Evolutionary conservation across 2,329 filamentous ascomycete species (phyloP).

Genomic region (Blastomyces percursus): DNA sequence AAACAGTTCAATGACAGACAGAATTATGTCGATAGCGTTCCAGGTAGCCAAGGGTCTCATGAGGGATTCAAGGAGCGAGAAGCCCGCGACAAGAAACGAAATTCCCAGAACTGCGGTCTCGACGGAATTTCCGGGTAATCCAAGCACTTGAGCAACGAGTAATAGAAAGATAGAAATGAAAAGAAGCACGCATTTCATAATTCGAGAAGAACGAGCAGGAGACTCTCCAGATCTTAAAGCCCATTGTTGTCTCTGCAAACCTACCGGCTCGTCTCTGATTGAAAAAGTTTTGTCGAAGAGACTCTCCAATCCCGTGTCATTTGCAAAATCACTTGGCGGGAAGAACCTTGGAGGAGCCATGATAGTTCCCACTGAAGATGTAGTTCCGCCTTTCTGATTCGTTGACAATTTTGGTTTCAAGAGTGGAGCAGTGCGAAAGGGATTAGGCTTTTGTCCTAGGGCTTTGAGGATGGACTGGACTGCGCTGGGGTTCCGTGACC

Average conservation of each 20-base stretch:
- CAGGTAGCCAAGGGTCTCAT: constrained; percentile 29
- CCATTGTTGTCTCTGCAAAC: constrained; percentile 17
- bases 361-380: constrained; percentile 18
- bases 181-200: constrained; percentile 12
- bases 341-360: constrained; percentile 40
- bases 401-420: constrained; percentile 14
- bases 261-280: constrained; percentile 24
- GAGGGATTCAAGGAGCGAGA: constrained; percentile 29
- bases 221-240: not conserved
- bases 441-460: constrained; percentile 27
- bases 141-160: constrained; percentile 25
- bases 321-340: constrained; percentile 29
- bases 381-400: constrained; percentile 12
- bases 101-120: constrained; percentile 30
- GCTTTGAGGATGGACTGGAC: constrained; percentile 21
- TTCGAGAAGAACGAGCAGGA: constrained; percentile 1
- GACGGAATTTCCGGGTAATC: constrained; percentile 28
- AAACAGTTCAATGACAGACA: constrained; percentile 29
- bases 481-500: constrained; percentile 25
- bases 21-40: constrained; percentile 31
- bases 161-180: constrained; percentile 23
- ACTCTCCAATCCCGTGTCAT: constrained; percentile 37
- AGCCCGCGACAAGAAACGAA: constrained; percentile 31
- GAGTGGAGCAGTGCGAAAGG: constrained; percentile 27
- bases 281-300: constrained; percentile 38